Evolutionary conservation across 345 rosid species (phyloP), one percentile per base, ranked within the genome.

Genomic region (Combretum micranthum): DNA sequence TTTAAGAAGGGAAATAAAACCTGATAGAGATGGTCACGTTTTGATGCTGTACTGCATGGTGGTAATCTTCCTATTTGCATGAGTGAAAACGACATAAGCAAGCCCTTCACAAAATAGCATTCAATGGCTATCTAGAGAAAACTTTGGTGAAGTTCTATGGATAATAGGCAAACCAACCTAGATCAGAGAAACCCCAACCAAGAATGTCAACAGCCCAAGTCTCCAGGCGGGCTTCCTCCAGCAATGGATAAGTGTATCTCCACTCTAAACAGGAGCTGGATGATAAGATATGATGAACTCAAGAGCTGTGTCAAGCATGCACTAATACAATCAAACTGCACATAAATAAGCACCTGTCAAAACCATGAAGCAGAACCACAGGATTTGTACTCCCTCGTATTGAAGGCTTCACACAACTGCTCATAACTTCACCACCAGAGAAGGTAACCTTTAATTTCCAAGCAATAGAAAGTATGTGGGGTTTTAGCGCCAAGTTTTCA

Each of bases 111-210:
- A 2, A 51, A 15, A 2, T 37, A 39, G 54, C 15, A 25, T 23
- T 25, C 10, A 4, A 52, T 16, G 14, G 11, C 2, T 20, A 20
- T 32, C 53, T 20, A 50, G 1, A 17, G 3, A 20, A 12, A 15
- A 49, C 18, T 15, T 13, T 8, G 20, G 20, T 9, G 25, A 50
- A 50, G 21, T 32, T 32, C 9, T 11, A 4, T 7, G 9, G 39
- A 32, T 55, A 12, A 51, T 20, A 42, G 54, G 49, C 26, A 10
- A 42, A 51, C 75, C 26, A 26, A 86, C 98, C 90, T 77, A 93
- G 76, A 83, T 85, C 87, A 67, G 88, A 85, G 83, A 86, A 93
- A 32, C 99, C 99, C 97, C 96, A 93, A 55, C 94, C 97, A 65
- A 93, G 96, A 69, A 89, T 75, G 68, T 93, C 97, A 47, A 88